Conservation (phyloP, 202 grass and related monocot genomes). For the Panicum hallii region DNA sequence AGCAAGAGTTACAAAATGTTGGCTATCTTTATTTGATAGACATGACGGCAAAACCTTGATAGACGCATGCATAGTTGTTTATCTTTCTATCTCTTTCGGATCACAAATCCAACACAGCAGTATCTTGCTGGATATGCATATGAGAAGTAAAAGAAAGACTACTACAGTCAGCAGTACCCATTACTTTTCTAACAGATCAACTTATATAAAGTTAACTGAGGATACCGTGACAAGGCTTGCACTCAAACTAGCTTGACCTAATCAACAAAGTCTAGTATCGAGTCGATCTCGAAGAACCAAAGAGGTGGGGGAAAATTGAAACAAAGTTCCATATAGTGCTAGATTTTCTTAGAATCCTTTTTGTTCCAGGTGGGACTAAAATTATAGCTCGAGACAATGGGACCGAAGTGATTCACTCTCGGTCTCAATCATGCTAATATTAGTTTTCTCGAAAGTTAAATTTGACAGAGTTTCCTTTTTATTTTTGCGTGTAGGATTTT, state of each 20-base stretch:
- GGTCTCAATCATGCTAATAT: background rate
- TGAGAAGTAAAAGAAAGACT: conserved; percentile 29
- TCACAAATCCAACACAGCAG: conserved; percentile 23
- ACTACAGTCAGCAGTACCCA: conserved; percentile 2
- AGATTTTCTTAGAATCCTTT: background rate
- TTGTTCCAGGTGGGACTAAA: background rate
- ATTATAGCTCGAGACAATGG: background rate
- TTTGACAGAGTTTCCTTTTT: background rate
- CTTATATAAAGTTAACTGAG: conserved; percentile 1
- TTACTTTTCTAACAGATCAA: conserved; percentile 19
- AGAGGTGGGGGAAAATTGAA: background rate
- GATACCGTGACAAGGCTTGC: conserved; percentile 4
- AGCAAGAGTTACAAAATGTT: background rate
- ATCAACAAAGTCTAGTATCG: background rate
- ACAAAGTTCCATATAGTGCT: background rate
- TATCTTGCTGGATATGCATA: background rate
- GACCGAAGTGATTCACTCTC: too few species aligned
- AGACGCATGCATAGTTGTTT: conserved; percentile 14
- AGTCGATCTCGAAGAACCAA: background rate
- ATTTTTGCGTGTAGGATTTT: background rate
- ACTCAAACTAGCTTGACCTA: conserved; percentile 23
- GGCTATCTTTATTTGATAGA: background rate
- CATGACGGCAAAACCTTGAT: conserved; percentile 17
- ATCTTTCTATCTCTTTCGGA: conserved; percentile 45
- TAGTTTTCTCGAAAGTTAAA: too few species aligned